A percentile compares a stretch with the other conserved stretches of the same genome.
Evolutionary conservation across 345 rosid genomes (phyloP).

Genomic region (Eucalyptus paniculata): DNA sequence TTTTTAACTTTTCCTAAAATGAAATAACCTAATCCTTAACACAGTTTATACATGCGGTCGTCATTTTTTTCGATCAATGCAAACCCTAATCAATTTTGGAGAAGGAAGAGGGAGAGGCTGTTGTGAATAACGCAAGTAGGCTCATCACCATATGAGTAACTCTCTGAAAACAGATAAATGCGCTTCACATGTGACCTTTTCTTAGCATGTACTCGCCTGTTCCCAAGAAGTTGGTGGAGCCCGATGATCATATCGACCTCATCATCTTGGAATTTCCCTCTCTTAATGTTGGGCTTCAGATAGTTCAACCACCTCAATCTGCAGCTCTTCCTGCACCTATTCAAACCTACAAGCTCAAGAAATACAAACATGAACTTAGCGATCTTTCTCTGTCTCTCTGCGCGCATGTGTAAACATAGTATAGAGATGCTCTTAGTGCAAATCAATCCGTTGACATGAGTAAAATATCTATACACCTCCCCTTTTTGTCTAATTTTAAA

Average conservation of each 20-base stretch:
- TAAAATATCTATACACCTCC: too few species aligned
- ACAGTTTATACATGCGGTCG: too few species aligned
- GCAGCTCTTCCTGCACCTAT: slow-evolving; percentile 11
- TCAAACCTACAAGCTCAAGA: background rate
- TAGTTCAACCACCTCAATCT: slow-evolving; percentile 7
- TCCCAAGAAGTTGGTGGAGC: slow-evolving; percentile 6
- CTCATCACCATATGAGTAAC: background rate
- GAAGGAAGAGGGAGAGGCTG: background rate
- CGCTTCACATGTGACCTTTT: background rate
- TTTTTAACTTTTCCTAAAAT: too few species aligned
- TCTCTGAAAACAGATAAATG: background rate
- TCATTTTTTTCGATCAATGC: background rate
- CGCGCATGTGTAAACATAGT: background rate
- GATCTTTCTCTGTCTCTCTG: background rate
- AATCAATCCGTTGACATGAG: too few species aligned
- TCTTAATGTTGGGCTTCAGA: slow-evolving; percentile 7
- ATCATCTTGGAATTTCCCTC: background rate
- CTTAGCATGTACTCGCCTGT: background rate
- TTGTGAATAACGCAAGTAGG: background rate
- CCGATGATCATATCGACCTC: slow-evolving; percentile 5
- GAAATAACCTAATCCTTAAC: background rate
- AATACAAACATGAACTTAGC: background rate
- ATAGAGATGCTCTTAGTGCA: too few species aligned
- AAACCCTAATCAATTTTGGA: background rate
- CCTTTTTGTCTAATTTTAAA: too few species aligned